Evolutionary conservation across 2,329 filamentous ascomycete genomes (phyloP).

Genomic region (Botryotinia globosa): DNA sequence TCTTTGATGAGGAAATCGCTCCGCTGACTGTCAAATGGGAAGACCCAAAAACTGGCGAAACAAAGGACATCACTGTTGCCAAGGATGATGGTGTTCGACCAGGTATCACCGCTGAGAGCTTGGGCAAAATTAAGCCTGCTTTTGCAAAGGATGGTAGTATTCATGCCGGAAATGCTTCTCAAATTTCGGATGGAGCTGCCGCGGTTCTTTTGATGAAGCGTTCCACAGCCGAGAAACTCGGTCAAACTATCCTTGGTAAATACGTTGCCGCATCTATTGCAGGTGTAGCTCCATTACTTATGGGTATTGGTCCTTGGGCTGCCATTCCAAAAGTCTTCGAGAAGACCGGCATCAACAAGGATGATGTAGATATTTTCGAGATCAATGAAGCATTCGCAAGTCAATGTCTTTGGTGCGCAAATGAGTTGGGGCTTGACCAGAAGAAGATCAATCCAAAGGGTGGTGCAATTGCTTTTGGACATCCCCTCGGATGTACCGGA

Average conservation of each 20-base stretch:
- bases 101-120: constrained; percentile 80
- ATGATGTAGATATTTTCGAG: constrained; percentile 96
- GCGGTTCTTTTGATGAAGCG: constrained; percentile 96
- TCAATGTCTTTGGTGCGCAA: constrained; percentile 90
- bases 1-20: constrained; percentile 88
- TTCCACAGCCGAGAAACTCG: constrained; percentile 80
- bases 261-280: constrained; percentile 82
- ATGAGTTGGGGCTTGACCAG: constrained; percentile 76
- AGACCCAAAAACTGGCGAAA: constrained; percentile 87
- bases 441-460: constrained; percentile 98
- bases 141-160: constrained; percentile 91
- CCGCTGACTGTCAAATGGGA: constrained; percentile 84
- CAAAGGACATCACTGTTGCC: constrained; percentile 76
- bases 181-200: constrained; percentile 93
- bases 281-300: constrained; percentile 87
- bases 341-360: constrained; percentile 79
- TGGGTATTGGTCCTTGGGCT: constrained; percentile 94
- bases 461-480: constrained; percentile 92
- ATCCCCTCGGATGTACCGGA: constrained; percentile 91
- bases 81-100: constrained; percentile 84
- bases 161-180: constrained; percentile 93
- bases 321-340: constrained; percentile 90
- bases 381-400: constrained; percentile 99
- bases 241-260: constrained; percentile 88
- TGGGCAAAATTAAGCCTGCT: constrained; percentile 86